phyloP scores from a whole-genome alignment of 495 filamentous ascomycete genomes.

The Aspergillus sclerotiicarbonarius region DNA sequence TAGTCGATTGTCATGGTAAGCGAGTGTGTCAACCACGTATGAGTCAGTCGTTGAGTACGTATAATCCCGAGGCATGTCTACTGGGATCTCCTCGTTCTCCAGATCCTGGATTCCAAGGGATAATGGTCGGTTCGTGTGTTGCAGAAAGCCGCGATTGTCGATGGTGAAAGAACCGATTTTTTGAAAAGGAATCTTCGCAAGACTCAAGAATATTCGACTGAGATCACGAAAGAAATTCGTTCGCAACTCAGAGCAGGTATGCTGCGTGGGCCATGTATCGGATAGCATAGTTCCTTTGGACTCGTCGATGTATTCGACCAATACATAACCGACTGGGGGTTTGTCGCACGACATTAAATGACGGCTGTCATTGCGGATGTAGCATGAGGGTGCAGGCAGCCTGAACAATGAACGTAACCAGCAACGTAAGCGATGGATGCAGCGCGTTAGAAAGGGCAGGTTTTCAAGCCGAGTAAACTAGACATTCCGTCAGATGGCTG shows the following conservation, averaged over 20 bases:
- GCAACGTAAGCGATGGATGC: conserved; percentile 22
- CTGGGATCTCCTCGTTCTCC: conserved; percentile 37
- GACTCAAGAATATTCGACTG: conserved; percentile 26
- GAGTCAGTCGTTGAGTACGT: conserved; percentile 35
- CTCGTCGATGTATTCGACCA: conserved; percentile 15
- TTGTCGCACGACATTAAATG: conserved; percentile 32
- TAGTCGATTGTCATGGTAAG: conserved; percentile 30
- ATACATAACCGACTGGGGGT: conserved; percentile 9
- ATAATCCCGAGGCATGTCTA: conserved; percentile 29
- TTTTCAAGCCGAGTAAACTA: conserved; percentile 30
- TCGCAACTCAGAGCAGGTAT: not conserved
- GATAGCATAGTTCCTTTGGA: conserved; percentile 12
- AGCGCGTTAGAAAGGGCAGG: conserved; percentile 24
- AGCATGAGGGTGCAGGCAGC: conserved; percentile 23
- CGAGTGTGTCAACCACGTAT: conserved; percentile 32
- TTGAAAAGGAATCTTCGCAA: conserved; percentile 22
- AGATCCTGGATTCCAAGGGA: conserved; percentile 24
- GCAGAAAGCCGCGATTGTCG: conserved; percentile 24
- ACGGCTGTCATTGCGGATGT: conserved; percentile 19
- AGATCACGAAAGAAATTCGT: conserved; percentile 31
- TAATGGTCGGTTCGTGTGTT: conserved; percentile 29
- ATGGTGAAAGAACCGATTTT: conserved; percentile 25
- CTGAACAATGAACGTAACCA: conserved; percentile 19
- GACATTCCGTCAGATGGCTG: not conserved
- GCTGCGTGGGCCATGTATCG: conserved; percentile 1